Evolutionary conservation across 495 filamentous ascomycete genomes (phyloP).

Genomic region (Podospora sp.): DNA sequence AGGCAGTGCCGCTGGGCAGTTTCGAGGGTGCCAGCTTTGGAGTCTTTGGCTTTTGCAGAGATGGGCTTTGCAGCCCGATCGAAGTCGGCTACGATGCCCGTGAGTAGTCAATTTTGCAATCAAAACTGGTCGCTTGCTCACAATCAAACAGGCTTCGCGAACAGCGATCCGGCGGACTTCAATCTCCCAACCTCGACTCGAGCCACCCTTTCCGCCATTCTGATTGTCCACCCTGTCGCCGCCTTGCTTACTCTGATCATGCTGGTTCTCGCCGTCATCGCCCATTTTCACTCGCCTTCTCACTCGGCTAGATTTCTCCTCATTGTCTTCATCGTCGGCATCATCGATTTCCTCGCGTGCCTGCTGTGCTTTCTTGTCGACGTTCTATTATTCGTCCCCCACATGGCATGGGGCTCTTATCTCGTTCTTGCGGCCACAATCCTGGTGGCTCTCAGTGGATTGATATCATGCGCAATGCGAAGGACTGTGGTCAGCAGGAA

Average conservation of each 20-base stretch:
- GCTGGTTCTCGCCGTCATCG: slow-evolving; percentile 73
- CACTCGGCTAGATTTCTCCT: slow-evolving; percentile 91
- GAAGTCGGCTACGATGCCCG: slow-evolving; percentile 84
- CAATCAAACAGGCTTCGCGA: slow-evolving; percentile 19
- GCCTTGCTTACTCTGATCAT: slow-evolving; percentile 84
- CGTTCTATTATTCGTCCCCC: slow-evolving; percentile 93
- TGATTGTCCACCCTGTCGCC: slow-evolving; percentile 91
- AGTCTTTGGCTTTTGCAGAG: slow-evolving; percentile 87
- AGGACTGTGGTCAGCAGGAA: slow-evolving; percentile 90
- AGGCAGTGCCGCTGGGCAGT: slow-evolving; percentile 76
- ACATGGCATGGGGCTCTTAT: slow-evolving; percentile 92
- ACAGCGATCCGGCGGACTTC: slow-evolving; percentile 57
- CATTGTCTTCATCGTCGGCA: slow-evolving; percentile 76
- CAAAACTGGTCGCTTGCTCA: not conserved
- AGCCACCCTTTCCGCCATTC: slow-evolving; percentile 82
- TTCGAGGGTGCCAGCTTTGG: slow-evolving; percentile 81
- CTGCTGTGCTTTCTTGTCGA: slow-evolving; percentile 91
- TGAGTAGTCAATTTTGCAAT: slow-evolving; percentile 51
- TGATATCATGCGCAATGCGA: slow-evolving; percentile 96
- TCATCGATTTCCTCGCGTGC: slow-evolving; percentile 81
- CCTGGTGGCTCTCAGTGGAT: slow-evolving; percentile 76
- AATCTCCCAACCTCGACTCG: slow-evolving; percentile 74
- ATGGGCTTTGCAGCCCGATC: slow-evolving; percentile 64
- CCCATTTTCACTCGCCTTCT: slow-evolving; percentile 88
- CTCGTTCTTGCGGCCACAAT: slow-evolving; percentile 91